Conservation (phyloP, 164 flowering plant species). For the Malania oleifera region DNA sequence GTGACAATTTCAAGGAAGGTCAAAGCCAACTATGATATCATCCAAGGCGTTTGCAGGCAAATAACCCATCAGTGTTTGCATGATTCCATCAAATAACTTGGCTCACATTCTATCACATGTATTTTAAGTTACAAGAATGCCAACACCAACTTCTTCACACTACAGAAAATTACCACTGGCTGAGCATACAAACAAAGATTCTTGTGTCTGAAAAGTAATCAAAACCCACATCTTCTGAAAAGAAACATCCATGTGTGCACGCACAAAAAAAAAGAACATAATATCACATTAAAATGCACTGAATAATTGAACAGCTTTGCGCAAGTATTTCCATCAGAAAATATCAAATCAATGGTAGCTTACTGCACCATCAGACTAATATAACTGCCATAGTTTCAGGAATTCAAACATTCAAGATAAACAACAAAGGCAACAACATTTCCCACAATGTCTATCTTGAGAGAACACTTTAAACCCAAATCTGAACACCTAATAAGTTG, state of each 20-base stretch:
- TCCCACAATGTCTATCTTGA: conserved; percentile 22
- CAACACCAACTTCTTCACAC: background rate
- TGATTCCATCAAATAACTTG: background rate
- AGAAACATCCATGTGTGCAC: no score
- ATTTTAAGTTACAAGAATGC: background rate
- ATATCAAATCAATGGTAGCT: background rate
- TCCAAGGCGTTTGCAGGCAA: background rate
- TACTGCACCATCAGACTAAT: conserved; percentile 8
- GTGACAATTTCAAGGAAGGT: background rate
- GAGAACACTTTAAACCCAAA: conserved; percentile 23
- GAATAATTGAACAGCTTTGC: no score
- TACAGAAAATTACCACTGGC: background rate
- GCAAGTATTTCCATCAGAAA: no score
- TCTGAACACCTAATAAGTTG: conserved; percentile 24
- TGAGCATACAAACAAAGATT: background rate
- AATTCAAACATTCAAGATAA: conserved; percentile 8
- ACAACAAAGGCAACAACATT: conserved; percentile 2
- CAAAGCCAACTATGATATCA: background rate
- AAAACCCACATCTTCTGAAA: background rate
- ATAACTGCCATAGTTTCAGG: conserved; percentile 2
- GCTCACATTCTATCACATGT: background rate
- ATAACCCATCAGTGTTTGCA: background rate
- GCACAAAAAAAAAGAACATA: background rate
- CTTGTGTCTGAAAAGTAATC: background rate
- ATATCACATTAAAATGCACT: background rate